Conservation (phyloP, 1,284 basidiomycete species). For the Inonotus obliquus region DNA sequence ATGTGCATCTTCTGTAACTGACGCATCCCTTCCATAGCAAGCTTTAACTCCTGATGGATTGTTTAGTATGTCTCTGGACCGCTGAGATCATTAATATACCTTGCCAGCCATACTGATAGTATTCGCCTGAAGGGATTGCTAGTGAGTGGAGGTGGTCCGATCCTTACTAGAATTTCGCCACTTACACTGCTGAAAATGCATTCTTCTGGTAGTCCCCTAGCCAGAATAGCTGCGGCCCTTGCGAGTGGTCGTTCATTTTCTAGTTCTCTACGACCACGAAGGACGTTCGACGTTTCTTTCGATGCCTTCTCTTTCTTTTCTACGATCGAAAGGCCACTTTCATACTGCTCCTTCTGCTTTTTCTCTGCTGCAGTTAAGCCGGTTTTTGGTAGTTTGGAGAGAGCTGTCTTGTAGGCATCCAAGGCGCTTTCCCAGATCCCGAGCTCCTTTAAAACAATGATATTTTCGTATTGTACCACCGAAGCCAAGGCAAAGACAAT, state of each 20-base stretch:
- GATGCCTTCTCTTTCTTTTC: slow-evolving; percentile 2
- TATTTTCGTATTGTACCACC: not conserved
- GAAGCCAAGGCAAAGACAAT: not conserved
- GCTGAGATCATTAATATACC: not conserved
- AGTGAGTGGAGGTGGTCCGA: not conserved
- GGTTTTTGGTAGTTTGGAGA: slow-evolving; percentile 23
- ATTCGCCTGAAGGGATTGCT: not conserved
- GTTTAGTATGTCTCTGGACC: not conserved
- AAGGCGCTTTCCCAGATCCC: slow-evolving; percentile 11
- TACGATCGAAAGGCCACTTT: slow-evolving; percentile 20
- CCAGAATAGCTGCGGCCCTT: not conserved
- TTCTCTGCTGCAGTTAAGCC: slow-evolving; percentile 23
- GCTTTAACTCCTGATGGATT: not conserved
- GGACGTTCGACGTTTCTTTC: not conserved
- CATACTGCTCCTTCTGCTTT: slow-evolving; percentile 28
- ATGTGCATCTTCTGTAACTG: not conserved
- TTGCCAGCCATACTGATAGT: not conserved
- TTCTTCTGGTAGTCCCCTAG: not conserved
- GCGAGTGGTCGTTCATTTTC: not conserved
- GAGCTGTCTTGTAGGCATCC: slow-evolving; percentile 24
- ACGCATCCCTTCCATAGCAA: not conserved
- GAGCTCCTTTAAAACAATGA: not conserved
- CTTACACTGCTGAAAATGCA: not conserved
- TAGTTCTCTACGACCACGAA: not conserved
- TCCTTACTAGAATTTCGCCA: not conserved